Evolutionary conservation across 768 basidiomycete species (phyloP), one percentile per base, ranked within the genome.

Genomic region (Tremella yokohamensis): DNA sequence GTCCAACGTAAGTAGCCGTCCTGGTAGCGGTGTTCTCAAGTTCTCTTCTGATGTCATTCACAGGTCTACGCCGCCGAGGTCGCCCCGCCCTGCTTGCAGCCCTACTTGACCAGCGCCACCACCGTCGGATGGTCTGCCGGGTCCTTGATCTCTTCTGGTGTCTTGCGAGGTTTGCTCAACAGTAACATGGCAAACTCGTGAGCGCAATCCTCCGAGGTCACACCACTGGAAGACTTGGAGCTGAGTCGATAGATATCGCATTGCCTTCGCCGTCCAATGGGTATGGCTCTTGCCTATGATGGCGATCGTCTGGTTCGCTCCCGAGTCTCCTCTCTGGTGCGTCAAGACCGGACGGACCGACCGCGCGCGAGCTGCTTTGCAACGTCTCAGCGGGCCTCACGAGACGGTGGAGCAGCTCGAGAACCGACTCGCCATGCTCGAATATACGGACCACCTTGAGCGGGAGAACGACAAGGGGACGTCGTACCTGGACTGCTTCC

Each of bases 381-480:
- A 16, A 45, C 42, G 42, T 18, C 42, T 45, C 42, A n/a, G n/a
- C n/a, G 15, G 42, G 4, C 42, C 42, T 18, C n/a, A 45, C 15
- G 7, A 16, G 22, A 6, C 42, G 42, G 42, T 8, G n/a, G 15
- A 45, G 42, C 7, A 45, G 15, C 8, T 45, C 42, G 42, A 16
- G 15, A 45, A 45, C 22, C 42, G 42, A n/a, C n/a, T 22, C 15
- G 42, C 42, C 15, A 3, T 78, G 75, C 76, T 77, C 60, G 53
- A 66, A 39, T 74, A 78, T 60, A 78, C 79, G 26, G 77, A 73
- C 39, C 75, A 71, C 51, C 39, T 78, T 18, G 79, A 79, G 63
- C 70, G 68, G 58, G 56, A 68, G 25, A 64, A 68, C 49, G 63
- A 69, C 1, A 54, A 58, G 2, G 78, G 78, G 2, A 64, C 76